phyloP scores from a whole-genome alignment of 331 rosid genomes.

The Quercus tomentella region DNA sequence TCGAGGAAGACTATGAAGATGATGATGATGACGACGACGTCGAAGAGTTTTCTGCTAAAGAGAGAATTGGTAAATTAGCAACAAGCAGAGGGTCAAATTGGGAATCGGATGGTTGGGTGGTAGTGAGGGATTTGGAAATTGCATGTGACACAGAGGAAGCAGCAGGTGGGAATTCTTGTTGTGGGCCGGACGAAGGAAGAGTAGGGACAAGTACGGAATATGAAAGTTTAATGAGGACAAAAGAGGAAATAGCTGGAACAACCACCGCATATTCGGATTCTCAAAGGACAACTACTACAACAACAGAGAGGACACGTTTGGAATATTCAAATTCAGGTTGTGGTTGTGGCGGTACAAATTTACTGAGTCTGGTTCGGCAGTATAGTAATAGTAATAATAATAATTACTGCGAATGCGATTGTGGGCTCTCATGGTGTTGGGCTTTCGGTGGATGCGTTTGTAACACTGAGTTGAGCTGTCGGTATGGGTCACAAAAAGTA shows the following conservation, averaged over 20 bases:
- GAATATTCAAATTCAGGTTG: not conserved
- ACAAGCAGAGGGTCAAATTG: conserved; percentile 46
- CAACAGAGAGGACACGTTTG: not conserved
- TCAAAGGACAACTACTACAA: not conserved
- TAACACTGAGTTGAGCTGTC: conserved; percentile 28
- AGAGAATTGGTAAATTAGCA: conserved; percentile 51
- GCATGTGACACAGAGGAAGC: conserved; percentile 11
- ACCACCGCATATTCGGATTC: conserved; percentile 21
- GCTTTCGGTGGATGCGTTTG: not conserved
- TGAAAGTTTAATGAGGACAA: conserved; percentile 6
- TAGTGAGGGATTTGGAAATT: conserved; percentile 33
- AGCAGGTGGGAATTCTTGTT: not conserved
- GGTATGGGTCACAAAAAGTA: conserved; percentile 26
- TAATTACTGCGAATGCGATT: not conserved
- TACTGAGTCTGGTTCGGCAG: not conserved
- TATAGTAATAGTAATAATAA: not conserved
- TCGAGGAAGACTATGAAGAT: conserved; percentile 26
- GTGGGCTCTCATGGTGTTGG: not conserved
- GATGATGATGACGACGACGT: not conserved
- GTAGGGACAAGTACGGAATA: conserved; percentile 27
- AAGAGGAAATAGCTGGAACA: conserved; percentile 28
- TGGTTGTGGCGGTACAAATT: not conserved
- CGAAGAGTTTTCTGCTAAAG: conserved; percentile 17
- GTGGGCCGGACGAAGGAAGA: conserved; percentile 1
- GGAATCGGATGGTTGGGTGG: conserved; percentile 68